Evolutionary conservation across 2,329 filamentous ascomycete genomes (phyloP).

Genomic region (Massarina eburnea): DNA sequence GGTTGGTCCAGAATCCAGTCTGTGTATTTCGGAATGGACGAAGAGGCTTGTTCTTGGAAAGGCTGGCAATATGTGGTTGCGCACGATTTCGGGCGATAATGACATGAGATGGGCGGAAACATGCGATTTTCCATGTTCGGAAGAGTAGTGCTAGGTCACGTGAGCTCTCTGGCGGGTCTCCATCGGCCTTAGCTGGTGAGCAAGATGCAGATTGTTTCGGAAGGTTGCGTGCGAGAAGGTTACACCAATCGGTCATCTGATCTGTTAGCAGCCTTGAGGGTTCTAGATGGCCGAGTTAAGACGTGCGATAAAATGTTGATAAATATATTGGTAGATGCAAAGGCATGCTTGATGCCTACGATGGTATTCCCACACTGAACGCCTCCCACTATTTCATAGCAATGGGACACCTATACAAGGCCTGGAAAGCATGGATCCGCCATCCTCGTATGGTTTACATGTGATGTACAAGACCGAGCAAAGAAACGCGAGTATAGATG

Average conservation of each 20-base stretch:
- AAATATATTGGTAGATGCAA: constrained; percentile 3
- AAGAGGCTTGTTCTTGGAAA: background rate
- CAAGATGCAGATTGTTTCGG: background rate
- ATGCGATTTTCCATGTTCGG: background rate
- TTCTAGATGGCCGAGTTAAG: background rate
- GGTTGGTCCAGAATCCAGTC: background rate
- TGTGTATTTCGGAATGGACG: background rate
- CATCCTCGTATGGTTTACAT: constrained; percentile 20
- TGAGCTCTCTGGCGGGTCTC: background rate
- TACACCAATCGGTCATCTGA: background rate
- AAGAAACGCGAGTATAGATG: background rate
- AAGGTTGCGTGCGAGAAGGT: background rate
- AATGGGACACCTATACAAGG: constrained; percentile 20
- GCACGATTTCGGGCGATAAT: background rate
- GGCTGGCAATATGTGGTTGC: background rate
- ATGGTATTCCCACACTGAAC: constrained; percentile 19
- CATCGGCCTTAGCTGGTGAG: background rate
- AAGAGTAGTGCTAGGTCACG: too few relatives aligned
- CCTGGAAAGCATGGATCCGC: too few relatives aligned
- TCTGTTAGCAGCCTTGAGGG: background rate
- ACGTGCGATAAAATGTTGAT: background rate
- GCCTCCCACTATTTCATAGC: constrained; percentile 11
- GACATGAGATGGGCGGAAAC: background rate
- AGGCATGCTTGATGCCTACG: constrained; percentile 11
- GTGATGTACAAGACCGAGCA: constrained; percentile 25